Evolutionary conservation across 805 yeast species (phyloP).

Genomic region (Zygosaccharomyces siamensis): DNA sequence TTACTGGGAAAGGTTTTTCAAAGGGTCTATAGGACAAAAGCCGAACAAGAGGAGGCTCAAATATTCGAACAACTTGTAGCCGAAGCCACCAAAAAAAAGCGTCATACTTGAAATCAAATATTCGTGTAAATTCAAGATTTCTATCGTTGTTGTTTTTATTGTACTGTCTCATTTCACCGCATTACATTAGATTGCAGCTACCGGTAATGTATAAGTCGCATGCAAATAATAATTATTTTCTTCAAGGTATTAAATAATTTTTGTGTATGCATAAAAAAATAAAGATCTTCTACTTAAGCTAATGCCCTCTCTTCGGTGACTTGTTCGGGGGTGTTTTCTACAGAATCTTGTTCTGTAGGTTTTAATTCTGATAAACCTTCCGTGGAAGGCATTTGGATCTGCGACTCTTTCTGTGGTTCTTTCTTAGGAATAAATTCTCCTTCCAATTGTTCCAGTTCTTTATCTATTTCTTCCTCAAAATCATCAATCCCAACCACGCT

Average conservation of each 20-base stretch:
- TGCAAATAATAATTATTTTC: conserved; percentile 2
- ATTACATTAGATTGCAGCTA: background rate
- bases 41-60: conserved; percentile 71
- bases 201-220: background rate
- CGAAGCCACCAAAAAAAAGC: conserved; percentile 45
- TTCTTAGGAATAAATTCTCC: conserved; percentile 40
- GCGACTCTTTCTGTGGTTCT: conserved; percentile 13
- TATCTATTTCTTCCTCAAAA: conserved; percentile 58
- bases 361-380: conserved; percentile 27
- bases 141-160: background rate
- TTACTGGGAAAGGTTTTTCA: conserved; percentile 61
- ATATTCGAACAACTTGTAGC: conserved; percentile 68
- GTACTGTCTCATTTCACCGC: background rate
- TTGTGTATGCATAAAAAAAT: background rate
- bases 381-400: conserved; percentile 26
- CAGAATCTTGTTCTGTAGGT: background rate
- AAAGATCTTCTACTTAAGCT: background rate
- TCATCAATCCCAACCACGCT: conserved; percentile 33
- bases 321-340: background rate
- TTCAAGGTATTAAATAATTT: background rate
- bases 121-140: background rate
- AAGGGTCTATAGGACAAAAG: conserved; percentile 54
- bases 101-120: conserved; percentile 11
- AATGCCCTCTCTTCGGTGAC: background rate
- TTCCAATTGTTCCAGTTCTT: conserved; percentile 52